Evolutionary conservation across 176 grass and related monocot species (phyloP).

Genomic region (Otatea glauca): DNA sequence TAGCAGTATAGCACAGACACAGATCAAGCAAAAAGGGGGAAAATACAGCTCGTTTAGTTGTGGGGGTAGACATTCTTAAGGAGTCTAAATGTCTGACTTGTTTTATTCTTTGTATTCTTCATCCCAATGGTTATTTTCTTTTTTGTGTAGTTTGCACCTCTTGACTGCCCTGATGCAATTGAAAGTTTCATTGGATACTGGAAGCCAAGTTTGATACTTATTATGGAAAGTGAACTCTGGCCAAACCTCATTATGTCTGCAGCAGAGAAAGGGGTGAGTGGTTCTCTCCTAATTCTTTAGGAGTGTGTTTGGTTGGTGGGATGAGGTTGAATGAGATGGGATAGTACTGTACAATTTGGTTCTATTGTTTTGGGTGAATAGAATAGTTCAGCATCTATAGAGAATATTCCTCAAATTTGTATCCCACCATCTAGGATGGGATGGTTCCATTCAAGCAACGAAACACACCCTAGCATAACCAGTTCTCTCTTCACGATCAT

Average conservation of each 20-base stretch:
- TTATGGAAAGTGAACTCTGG: constrained; percentile 98
- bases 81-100: background rate
- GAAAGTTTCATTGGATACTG: constrained; percentile 77
- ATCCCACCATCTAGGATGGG: too few species aligned
- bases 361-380: too few species aligned
- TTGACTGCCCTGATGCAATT: constrained; percentile 71
- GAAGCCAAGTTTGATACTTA: constrained; percentile 72
- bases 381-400: too few species aligned
- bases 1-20: background rate
- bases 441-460: too few species aligned
- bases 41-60: background rate
- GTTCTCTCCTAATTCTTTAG: constrained; percentile 18
- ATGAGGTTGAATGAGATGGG: too few species aligned
- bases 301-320: too few species aligned
- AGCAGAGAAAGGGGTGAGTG: constrained; percentile 69
- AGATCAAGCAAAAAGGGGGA: background rate
- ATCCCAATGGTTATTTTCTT: background rate
- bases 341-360: too few species aligned
- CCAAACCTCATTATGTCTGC: constrained; percentile 90
- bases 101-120: background rate
- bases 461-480: too few species aligned
- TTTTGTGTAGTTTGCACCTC: constrained; percentile 70
- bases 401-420: too few species aligned
- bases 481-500: constrained; percentile 20
- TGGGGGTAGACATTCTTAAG: background rate